phyloP scores from a whole-genome alignment of 495 filamentous ascomycete species.

The Trichoderma virens region DNA sequence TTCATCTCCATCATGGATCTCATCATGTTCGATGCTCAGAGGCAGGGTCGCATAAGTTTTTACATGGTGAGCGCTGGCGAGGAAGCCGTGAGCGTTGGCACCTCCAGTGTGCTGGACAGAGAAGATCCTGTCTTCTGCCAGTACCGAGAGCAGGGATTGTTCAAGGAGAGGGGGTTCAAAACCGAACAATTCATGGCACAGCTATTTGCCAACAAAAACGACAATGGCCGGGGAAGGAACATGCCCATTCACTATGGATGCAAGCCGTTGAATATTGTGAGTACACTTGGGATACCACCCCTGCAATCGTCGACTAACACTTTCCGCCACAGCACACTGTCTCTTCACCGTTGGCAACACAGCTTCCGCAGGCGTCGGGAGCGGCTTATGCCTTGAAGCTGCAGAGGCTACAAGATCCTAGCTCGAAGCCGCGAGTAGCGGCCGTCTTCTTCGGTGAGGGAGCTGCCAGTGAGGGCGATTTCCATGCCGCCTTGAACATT shows the following conservation, averaged over 20 bases:
- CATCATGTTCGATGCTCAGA: conserved; percentile 81
- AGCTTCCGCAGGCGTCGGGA: conserved; percentile 90
- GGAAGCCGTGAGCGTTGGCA: conserved; percentile 87
- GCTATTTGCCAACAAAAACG: conserved; percentile 81
- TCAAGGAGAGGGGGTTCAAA: conserved; percentile 81
- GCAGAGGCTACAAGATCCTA: conserved; percentile 65
- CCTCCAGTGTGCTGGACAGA: conserved; percentile 69
- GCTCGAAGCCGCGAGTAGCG: conserved; percentile 56
- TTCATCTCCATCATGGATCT: conserved; percentile 87
- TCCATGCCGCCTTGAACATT: conserved; percentile 94
- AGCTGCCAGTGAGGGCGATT: conserved; percentile 95
- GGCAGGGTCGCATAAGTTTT: conserved; percentile 82
- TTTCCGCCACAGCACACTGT: conserved; percentile 64
- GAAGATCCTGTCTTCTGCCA: conserved; percentile 90
- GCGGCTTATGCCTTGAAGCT: conserved; percentile 93
- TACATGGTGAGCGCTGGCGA: conserved; percentile 98
- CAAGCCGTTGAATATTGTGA: conserved; percentile 68
- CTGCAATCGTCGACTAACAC: conserved; percentile 13
- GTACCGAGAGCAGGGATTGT: conserved; percentile 89
- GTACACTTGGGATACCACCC: conserved; percentile 15
- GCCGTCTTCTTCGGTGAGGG: conserved; percentile 96
- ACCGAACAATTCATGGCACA: conserved; percentile 90
- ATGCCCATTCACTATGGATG: conserved; percentile 98
- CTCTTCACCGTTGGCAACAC: conserved; percentile 86
- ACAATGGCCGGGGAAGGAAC: conserved; percentile 76